A percentile compares a stretch with the other conserved stretches of the same genome.
Conservation (phyloP, 2,329 filamentous ascomycete species). For the Xylariaceae sp. region DNA sequence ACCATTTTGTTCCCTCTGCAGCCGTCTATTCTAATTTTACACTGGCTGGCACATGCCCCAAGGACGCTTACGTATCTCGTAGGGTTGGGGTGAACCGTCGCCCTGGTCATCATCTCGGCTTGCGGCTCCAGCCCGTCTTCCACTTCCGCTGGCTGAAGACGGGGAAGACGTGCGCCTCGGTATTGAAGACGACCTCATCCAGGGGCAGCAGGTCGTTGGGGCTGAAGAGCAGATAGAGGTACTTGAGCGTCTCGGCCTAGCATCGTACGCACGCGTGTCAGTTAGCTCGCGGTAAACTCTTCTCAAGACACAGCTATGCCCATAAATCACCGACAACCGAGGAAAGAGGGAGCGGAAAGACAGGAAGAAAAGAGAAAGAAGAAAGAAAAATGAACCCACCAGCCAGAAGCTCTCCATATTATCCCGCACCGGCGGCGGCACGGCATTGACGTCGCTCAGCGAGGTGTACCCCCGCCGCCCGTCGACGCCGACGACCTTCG, state of each 20-base stretch:
- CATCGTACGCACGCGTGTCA: too few species aligned
- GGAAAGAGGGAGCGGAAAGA: too few species aligned
- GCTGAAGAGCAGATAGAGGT: constrained; percentile 16
- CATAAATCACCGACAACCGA: too few species aligned
- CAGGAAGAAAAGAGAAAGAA: too few species aligned
- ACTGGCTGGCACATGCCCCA: too few species aligned
- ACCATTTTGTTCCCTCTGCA: too few species aligned
- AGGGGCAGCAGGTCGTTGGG: constrained; percentile 13
- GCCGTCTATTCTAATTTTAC: too few species aligned
- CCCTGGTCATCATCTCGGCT: neutral
- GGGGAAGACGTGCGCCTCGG: constrained; percentile 15
- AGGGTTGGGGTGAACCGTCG: too few species aligned
- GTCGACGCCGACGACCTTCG: constrained; percentile 5
- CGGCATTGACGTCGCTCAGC: constrained; percentile 14
- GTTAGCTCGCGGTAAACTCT: too few species aligned
- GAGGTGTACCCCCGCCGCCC: constrained; percentile 14
- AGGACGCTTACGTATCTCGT: too few species aligned
- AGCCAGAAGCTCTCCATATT: constrained; percentile 24
- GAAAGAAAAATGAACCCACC: constrained; percentile 8
- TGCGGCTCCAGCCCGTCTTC: constrained; percentile 10
- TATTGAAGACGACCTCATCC: constrained; percentile 16
- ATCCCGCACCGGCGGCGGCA: constrained; percentile 14
- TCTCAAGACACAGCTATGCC: too few species aligned
- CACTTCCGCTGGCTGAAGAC: constrained; percentile 7
- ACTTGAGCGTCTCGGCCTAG: constrained; percentile 18